Evolutionary conservation across 495 filamentous ascomycete species (phyloP).

Genomic region (Symbiotaphrina buchneri): DNA sequence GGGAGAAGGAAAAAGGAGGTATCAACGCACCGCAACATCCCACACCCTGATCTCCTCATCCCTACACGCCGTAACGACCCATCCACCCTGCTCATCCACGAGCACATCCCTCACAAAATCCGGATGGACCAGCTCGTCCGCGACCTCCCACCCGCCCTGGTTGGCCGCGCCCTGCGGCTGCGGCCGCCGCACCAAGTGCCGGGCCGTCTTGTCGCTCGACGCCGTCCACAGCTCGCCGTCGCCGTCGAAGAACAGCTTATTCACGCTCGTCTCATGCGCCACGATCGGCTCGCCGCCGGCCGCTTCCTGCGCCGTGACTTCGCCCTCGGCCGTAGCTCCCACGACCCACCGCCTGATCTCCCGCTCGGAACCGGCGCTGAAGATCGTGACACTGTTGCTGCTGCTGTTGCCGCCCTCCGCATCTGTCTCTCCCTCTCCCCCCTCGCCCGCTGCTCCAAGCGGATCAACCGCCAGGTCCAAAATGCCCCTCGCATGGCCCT

Average conservation of each 20-base stretch:
- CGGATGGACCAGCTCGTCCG: conserved; percentile 53
- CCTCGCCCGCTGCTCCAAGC: too few relatives aligned
- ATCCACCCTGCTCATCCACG: conserved; percentile 43
- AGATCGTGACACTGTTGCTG: conserved; percentile 21
- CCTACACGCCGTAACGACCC: conserved; percentile 74
- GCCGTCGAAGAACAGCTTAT: conserved; percentile 43
- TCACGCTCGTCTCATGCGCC: conserved; percentile 77
- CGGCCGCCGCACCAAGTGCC: conserved; percentile 49
- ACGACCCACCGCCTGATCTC: conserved; percentile 60
- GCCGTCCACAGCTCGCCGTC: conserved; percentile 73
- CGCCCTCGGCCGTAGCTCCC: conserved; percentile 6
- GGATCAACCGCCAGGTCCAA: conserved; percentile 39
- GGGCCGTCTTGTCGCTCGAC: conserved; percentile 63
- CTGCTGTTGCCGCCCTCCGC: conserved; percentile 1
- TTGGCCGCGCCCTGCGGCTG: too few relatives aligned
- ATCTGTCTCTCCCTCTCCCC: too few relatives aligned
- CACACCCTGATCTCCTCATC: conserved; percentile 86
- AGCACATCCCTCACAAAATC: conserved; percentile 77
- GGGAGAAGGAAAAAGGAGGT: neutral
- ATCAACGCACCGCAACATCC: conserved; percentile 34
- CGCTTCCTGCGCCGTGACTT: neutral
- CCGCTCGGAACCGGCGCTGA: conserved; percentile 65
- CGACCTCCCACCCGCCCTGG: conserved; percentile 35
- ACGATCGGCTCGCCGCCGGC: conserved; percentile 29
- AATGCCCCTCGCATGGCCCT: conserved; percentile 58